phyloP scores from a whole-genome alignment of 768 basidiomycete species.

The Calocybe gangraenosa region DNA sequence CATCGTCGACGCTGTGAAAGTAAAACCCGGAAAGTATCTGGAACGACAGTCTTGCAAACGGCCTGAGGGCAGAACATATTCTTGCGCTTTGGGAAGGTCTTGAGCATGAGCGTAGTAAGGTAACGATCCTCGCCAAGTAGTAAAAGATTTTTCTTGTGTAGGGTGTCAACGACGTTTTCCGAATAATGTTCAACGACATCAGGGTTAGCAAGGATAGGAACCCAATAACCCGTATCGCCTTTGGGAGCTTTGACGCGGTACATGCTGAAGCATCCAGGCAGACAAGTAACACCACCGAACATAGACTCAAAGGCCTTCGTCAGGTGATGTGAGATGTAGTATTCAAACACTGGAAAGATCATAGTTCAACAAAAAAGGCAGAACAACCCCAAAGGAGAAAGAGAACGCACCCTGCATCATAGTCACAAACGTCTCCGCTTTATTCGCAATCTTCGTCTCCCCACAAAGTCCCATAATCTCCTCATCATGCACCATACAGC shows the following conservation, averaged over 20 bases:
- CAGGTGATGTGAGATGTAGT: constrained; percentile 99
- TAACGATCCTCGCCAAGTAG: constrained; percentile 99
- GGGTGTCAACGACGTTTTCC: constrained; percentile 97
- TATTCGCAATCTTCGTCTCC: constrained; percentile 99
- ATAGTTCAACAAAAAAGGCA: background rate
- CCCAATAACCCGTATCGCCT: constrained; percentile 94
- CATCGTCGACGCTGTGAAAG: constrained; percentile 96
- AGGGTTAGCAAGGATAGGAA: constrained; percentile 96
- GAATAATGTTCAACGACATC: constrained; percentile 99
- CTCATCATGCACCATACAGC: constrained; percentile 93
- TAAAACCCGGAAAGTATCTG: constrained; percentile 91
- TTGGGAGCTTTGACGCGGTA: constrained; percentile 99
- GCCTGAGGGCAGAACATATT: constrained; percentile 99
- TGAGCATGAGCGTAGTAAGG: constrained; percentile 93
- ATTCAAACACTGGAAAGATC: constrained; percentile 81
- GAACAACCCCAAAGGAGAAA: background rate
- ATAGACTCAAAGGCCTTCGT: constrained; percentile 99
- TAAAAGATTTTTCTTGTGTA: constrained; percentile 98
- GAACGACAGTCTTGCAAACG: constrained; percentile 98
- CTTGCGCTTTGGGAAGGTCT: constrained; percentile 99
- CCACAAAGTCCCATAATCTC: constrained; percentile 99
- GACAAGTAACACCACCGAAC: constrained; percentile 99
- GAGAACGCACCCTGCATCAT: constrained; percentile 93
- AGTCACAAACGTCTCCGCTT: constrained; percentile 96
- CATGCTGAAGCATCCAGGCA: constrained; percentile 99